Base-by-base conservation (phyloP, 306 rosid species). In the Glycyrrhiza uralensis region DNA sequence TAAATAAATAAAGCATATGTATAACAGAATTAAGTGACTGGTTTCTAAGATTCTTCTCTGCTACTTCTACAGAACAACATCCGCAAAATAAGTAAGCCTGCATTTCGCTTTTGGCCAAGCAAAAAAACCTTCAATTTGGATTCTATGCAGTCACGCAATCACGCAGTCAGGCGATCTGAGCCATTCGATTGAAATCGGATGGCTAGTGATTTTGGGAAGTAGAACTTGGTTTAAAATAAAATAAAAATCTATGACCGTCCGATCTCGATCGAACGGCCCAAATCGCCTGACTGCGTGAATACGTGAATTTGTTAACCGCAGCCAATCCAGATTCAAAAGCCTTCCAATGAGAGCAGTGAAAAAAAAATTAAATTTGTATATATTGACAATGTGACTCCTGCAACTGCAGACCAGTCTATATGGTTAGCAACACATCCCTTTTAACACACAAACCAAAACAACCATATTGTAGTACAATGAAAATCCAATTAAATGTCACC, bases 381-480 rank as follows among this genome's bases (percentile, higher is more conserved):
- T 28, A 23, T 13, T 23, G 69, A n/a, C 22, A 60, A 2, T 52
- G 61, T 56, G 72, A 30, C n/a, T 42, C 52, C 28, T 62, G 66
- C 20, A 52, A 26, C 26, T 24, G 32, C 74, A 71, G 78, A 14
- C 19, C 11, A 42, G 75, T 71, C n/a, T n/a, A 63, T 50, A 71
- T 55, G 66, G 82, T 56, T 65, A 72, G 44, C 46, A 65, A 47
- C 59, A 79, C 49, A 77, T 61, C 32, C 66, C 46, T 42, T 79
- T 79, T 66, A 66, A 72, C 79, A 66, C 78, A 79, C 10, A 79
- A 47, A 73, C 65, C 75, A 79, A 79, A 73, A 73, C 76, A 73
- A 79, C 44, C 65, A 65, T 45, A 66, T 56, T 73, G 46, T 58
- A 57, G 71, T 79, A 56, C 79, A 56, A 79, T 66, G 19, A 72